Percentiles rank a stretch among this genome's conserved stretches.
phyloP scores from a whole-genome alignment of 2,329 filamentous ascomycete species.

The Simplicillium sp. region DNA sequence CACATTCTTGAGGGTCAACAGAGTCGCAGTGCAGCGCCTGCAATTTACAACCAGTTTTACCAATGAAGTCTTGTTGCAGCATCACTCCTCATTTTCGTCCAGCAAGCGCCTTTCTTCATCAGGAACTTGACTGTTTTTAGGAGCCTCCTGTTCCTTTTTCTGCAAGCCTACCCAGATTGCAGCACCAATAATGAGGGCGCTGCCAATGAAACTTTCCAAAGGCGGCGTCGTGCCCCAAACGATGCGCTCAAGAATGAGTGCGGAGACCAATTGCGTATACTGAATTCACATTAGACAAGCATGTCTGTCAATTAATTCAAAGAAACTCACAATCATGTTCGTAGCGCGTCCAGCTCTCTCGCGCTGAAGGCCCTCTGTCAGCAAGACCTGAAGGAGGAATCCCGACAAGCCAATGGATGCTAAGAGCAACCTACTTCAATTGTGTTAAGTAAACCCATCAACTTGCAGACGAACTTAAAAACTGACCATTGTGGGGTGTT shows the following conservation, averaged over 20 bases:
- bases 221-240: conserved; percentile 33
- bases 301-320: conserved; percentile 20
- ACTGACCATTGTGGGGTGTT: conserved; percentile 16
- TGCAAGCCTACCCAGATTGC: conserved; percentile 32
- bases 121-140: conserved; percentile 3
- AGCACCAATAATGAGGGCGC: conserved; percentile 28
- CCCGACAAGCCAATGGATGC: conserved; percentile 58
- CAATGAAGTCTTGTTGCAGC: too few species aligned
- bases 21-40: too few species aligned
- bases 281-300: conserved; percentile 14
- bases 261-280: conserved; percentile 23
- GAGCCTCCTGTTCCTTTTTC: conserved; percentile 20
- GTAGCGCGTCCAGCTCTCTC: conserved; percentile 41
- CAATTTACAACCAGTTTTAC: too few species aligned
- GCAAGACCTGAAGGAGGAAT: conserved; percentile 68
- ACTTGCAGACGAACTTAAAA: conserved; percentile 1
- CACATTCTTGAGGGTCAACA: too few species aligned
- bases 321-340: conserved; percentile 19
- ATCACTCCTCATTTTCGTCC: conserved; percentile 1
- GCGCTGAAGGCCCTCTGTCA: conserved; percentile 63
- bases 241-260: conserved; percentile 26
- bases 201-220: conserved; percentile 25
- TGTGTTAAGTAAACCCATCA: background rate
- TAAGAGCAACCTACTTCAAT: conserved; percentile 41
- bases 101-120: conserved; percentile 27